phyloP scores from a whole-genome alignment of 176 grass and related monocot species.

The Melocanna baccifera region DNA sequence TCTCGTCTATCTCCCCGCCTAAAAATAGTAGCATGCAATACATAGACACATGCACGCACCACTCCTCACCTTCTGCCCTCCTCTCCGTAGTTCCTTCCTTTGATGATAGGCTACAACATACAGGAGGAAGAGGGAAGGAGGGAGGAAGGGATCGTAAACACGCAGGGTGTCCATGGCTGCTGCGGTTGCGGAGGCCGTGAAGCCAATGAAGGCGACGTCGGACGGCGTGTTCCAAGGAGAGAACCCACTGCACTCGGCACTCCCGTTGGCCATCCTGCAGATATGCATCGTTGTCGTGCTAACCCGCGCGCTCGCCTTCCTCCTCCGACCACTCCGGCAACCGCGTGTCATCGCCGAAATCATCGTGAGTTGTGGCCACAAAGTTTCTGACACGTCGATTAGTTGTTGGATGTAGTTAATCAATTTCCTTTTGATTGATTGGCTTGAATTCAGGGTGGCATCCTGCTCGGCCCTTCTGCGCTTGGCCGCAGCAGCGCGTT shows the following conservation, averaged over 20 bases:
- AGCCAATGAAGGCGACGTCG: conserved; percentile 50
- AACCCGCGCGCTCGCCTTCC: conserved; percentile 59
- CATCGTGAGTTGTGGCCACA: conserved; percentile 39
- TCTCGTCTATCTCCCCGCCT: background rate
- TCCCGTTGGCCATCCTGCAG: conserved; percentile 71
- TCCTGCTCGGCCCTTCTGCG: conserved; percentile 62
- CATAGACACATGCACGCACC: background rate
- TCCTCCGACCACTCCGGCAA: conserved; percentile 79
- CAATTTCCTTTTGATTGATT: background rate
- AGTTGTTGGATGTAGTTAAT: background rate
- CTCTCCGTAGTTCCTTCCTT: background rate
- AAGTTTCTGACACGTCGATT: background rate
- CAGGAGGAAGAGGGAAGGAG: background rate
- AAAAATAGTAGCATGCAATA: conserved; percentile 8
- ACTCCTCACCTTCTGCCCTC: background rate
- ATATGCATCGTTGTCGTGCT: conserved; percentile 87
- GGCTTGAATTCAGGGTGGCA: conserved; percentile 40
- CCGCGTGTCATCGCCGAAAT: conserved; percentile 93
- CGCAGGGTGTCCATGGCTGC: background rate
- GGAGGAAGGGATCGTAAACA: background rate
- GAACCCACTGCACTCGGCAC: conserved; percentile 34
- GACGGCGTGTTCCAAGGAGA: conserved; percentile 50
- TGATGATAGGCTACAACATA: background rate
- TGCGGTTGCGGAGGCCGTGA: background rate
- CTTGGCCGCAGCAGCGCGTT: conserved; percentile 47